A percentile compares a stretch with the other conserved stretches of the same genome.
These are phyloP conservation scores for Verbena officinalis DNA, from an alignment of 257 asterid genomes.

Conservation along the genomic window DNA sequence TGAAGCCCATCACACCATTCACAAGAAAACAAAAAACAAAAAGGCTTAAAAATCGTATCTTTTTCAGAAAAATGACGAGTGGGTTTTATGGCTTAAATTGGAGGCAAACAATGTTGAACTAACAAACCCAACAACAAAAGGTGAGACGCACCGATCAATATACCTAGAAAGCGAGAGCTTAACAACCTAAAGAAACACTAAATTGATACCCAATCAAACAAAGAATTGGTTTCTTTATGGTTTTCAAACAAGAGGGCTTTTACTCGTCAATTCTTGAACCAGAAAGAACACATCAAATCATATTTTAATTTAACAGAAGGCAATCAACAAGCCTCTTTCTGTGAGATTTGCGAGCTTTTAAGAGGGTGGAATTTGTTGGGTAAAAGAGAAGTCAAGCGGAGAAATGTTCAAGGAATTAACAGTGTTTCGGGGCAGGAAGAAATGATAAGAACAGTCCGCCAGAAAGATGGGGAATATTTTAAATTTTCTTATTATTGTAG, in stretches of 20 bases:
- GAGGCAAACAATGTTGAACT: slow-evolving; percentile 53
- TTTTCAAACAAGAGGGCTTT: slow-evolving; percentile 31
- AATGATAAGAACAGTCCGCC: slow-evolving; percentile 17
- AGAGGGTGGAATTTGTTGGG: slow-evolving; percentile 21
- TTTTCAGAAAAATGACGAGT: slow-evolving; percentile 27
- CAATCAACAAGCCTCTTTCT: slow-evolving; percentile 3
- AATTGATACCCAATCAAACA: slow-evolving; percentile 26
- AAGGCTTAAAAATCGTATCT: slow-evolving; percentile 14
- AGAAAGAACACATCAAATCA: slow-evolving; percentile 31
- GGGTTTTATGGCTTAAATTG: slow-evolving; percentile 65
- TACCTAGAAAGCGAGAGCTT: slow-evolving; percentile 63
- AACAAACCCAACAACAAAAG: slow-evolving; percentile 67
- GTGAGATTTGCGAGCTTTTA: slow-evolving; percentile 17
- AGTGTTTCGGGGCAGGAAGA: not conserved
- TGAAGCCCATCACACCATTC: slow-evolving; percentile 39
- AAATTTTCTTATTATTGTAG: too few relatives aligned
- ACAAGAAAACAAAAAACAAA: slow-evolving; percentile 13
- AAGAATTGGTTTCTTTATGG: slow-evolving; percentile 28
- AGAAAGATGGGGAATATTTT: not conserved
- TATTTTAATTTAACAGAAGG: slow-evolving; percentile 17
- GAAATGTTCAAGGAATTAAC: slow-evolving; percentile 6
- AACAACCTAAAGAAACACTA: slow-evolving; percentile 48
- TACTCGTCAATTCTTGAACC: slow-evolving; percentile 49
- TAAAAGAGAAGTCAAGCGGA: slow-evolving; percentile 34
- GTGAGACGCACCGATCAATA: slow-evolving; percentile 52